Percentiles rank a stretch among this genome's conserved stretches.
These are phyloP conservation scores for Ogataea allantospora DNA, from an alignment of 805 yeast genomes.

Conservation along the genomic window DNA sequence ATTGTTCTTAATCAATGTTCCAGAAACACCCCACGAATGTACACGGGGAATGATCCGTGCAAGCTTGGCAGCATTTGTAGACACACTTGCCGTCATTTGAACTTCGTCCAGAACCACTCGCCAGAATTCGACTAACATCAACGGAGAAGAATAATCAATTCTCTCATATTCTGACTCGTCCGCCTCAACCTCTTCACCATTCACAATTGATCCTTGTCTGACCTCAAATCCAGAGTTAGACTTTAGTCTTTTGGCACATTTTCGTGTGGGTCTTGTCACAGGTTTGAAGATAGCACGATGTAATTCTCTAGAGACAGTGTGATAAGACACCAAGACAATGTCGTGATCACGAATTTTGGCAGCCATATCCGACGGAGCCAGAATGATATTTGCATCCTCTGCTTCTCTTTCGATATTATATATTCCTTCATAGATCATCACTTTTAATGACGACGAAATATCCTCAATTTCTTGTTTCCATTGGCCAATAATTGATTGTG, in stretches of 20 bases:
- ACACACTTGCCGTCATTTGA: conserved; percentile 79
- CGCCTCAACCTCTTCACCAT: conserved; percentile 23
- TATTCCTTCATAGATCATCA: conserved; percentile 64
- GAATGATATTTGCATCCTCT: conserved; percentile 21
- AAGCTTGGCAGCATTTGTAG: conserved; percentile 75
- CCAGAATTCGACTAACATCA: conserved; percentile 82
- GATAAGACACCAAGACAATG: conserved; percentile 77
- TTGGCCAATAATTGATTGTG: conserved; percentile 77
- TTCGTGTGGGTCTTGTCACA: conserved; percentile 45
- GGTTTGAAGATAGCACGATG: conserved; percentile 78
- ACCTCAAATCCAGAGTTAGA: background rate
- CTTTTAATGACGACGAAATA: conserved; percentile 57
- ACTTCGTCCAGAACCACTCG: conserved; percentile 91
- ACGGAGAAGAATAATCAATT: conserved; percentile 72
- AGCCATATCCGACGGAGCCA: conserved; percentile 41
- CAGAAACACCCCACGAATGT: conserved; percentile 97
- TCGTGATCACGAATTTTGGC: conserved; percentile 61
- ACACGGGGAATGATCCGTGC: conserved; percentile 77
- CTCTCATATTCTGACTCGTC: conserved; percentile 27
- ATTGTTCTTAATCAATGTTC: conserved; percentile 79
- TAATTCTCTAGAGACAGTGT: conserved; percentile 67
- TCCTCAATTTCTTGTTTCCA: conserved; percentile 76
- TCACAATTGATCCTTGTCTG: conserved; percentile 5
- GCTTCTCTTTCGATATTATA: conserved; percentile 34
- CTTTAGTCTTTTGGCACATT: conserved; percentile 32